Evolutionary conservation across 1,139 yeast genomes (phyloP).

Genomic region (Lodderomyces beijingensis): DNA sequence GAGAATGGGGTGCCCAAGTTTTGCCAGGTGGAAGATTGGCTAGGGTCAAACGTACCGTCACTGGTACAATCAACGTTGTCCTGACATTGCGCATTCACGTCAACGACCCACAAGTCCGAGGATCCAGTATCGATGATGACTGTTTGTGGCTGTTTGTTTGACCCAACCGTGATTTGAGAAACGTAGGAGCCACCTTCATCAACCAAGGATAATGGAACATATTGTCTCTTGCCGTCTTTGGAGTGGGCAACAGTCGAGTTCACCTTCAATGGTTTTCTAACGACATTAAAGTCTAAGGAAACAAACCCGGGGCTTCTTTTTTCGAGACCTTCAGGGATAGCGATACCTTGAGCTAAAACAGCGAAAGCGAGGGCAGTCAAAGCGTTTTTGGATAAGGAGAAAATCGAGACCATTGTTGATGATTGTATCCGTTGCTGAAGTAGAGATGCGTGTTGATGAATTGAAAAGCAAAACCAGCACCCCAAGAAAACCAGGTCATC

Average conservation of each 20-base stretch:
- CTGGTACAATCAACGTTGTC: slow-evolving; percentile 3
- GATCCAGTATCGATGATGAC: slow-evolving; percentile 24
- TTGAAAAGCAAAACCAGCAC: no score
- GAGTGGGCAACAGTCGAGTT: slow-evolving; percentile 26
- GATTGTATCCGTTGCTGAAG: no score
- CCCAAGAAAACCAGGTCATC: no score
- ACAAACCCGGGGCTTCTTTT: slow-evolving; percentile 11
- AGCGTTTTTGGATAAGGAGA: slow-evolving; percentile 10
- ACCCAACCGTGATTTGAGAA: slow-evolving; percentile 9
- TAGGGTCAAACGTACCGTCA: slow-evolving; percentile 7
- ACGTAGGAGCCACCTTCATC: slow-evolving; percentile 5
- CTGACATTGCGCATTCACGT: slow-evolving; percentile 16
- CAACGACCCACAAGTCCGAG: slow-evolving; percentile 32
- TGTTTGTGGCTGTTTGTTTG: slow-evolving; percentile 12
- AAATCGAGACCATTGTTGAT: slow-evolving; percentile 13
- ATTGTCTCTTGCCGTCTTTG: not conserved
- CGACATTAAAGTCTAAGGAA: slow-evolving; percentile 10
- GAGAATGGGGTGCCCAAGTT: slow-evolving; percentile 8
- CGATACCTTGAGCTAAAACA: slow-evolving; percentile 11
- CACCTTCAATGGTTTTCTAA: slow-evolving; percentile 3
- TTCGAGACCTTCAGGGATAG: slow-evolving; percentile 7
- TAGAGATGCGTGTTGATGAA: no score
- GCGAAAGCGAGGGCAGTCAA: slow-evolving; percentile 11
- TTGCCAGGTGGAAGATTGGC: slow-evolving; percentile 6
- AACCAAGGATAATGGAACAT: not conserved